These are phyloP conservation scores for Beauveria varroae DNA, from an alignment of 2,329 filamentous ascomycete species.

Conservation along the genomic window DNA sequence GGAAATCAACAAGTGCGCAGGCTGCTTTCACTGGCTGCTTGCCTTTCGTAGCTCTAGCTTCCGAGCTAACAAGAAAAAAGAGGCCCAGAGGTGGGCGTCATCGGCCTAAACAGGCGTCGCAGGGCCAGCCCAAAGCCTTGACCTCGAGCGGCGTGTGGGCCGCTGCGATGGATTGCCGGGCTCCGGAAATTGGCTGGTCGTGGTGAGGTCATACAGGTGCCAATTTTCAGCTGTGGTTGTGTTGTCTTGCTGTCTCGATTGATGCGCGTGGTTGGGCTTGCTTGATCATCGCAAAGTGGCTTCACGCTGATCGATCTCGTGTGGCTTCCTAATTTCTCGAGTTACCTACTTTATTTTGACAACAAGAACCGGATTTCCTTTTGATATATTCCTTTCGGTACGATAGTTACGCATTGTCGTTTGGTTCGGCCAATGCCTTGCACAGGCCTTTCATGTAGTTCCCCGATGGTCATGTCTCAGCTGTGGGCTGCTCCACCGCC, in stretches of 20 bases:
- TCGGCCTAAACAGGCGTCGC: not conserved
- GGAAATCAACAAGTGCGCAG: slow-evolving; percentile 3
- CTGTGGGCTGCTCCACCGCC: not conserved
- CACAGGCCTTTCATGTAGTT: not conserved
- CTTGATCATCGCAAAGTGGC: not conserved
- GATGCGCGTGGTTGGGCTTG: not conserved
- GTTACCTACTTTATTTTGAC: not conserved
- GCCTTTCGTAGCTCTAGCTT: slow-evolving; percentile 3
- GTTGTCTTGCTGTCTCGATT: not conserved
- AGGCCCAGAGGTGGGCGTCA: slow-evolving; percentile 1
- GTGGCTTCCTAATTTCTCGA: not conserved
- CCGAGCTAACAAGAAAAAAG: not conserved
- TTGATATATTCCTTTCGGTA: too few relatives aligned
- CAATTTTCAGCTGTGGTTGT: slow-evolving; percentile 6
- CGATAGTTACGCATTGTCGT: not conserved
- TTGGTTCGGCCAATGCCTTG: not conserved
- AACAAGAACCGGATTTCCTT: not conserved
- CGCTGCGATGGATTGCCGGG: slow-evolving; percentile 5
- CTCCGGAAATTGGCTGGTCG: slow-evolving; percentile 9
- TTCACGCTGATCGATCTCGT: not conserved
- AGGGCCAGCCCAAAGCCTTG: not conserved
- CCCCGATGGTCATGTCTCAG: not conserved
- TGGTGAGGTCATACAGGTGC: slow-evolving; percentile 9
- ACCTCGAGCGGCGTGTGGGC: not conserved
- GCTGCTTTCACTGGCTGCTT: slow-evolving; percentile 3